Conservation (phyloP, 441 rosid species). For the Syzygium syzygioides region DNA sequence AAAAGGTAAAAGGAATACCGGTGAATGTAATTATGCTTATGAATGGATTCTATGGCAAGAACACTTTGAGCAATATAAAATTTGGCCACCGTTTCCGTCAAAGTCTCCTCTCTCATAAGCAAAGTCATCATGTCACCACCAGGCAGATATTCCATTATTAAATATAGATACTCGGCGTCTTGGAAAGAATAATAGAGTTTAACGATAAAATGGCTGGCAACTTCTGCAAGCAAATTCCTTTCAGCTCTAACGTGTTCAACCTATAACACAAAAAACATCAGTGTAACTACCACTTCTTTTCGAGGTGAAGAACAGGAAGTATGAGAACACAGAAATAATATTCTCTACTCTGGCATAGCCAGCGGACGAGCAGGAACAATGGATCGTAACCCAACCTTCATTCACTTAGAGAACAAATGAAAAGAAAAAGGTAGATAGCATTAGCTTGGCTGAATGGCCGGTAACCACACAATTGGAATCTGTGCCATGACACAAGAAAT, state of each 20-base stretch:
- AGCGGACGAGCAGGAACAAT: neutral
- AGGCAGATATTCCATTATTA: conserved; percentile 25
- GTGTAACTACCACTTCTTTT: neutral
- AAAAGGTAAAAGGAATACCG: conserved; percentile 4
- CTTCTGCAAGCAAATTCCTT: conserved; percentile 26
- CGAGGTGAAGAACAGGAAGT: neutral
- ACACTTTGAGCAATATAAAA: conserved; percentile 22
- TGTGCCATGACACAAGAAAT: neutral
- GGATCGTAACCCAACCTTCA: neutral
- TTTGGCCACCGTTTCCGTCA: conserved; percentile 19
- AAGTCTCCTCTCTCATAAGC: conserved; percentile 25
- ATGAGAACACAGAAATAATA: neutral
- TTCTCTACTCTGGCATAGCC: neutral
- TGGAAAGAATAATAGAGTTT: conserved; percentile 25
- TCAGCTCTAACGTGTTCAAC: conserved; percentile 25
- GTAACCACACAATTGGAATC: neutral
- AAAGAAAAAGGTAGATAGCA: neutral
- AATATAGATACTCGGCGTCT: conserved; percentile 17
- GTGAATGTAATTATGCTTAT: conserved; percentile 23
- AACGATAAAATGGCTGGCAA: conserved; percentile 22
- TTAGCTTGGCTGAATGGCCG: neutral
- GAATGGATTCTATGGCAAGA: conserved; percentile 27
- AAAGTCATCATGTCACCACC: conserved; percentile 30
- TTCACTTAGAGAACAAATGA: neutral
- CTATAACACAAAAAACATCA: neutral